phyloP scores from a whole-genome alignment of 495 filamentous ascomycete species.

The Neurospora discreta region DNA sequence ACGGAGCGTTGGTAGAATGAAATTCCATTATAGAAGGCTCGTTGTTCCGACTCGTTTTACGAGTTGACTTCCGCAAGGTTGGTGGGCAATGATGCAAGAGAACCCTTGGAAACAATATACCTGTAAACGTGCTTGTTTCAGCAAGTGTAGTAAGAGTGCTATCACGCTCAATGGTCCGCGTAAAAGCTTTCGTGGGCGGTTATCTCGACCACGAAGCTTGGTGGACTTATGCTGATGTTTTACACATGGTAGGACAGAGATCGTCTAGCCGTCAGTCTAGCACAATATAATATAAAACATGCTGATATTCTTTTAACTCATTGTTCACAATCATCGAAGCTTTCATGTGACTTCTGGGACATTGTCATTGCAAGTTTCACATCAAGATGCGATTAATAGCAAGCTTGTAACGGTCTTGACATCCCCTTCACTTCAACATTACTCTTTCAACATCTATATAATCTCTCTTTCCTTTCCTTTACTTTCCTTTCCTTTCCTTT shows the following conservation, averaged over 20 bases:
- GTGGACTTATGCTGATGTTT: neutral
- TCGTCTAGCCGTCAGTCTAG: neutral
- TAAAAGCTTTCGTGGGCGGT: neutral
- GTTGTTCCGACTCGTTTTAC: constrained; percentile 34
- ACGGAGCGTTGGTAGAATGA: constrained; percentile 52
- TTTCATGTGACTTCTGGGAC: neutral
- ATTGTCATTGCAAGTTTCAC: neutral
- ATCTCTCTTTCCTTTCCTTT: no score
- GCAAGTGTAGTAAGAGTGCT: neutral
- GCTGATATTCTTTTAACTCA: neutral
- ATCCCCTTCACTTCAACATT: no score
- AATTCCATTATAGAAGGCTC: constrained; percentile 48
- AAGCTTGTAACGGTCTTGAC: no score
- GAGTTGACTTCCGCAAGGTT: constrained; percentile 32
- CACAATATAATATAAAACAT: neutral
- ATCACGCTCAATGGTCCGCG: neutral
- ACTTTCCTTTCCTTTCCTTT: no score
- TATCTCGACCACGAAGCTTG: neutral
- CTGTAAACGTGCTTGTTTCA: neutral
- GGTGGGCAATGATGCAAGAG: constrained; percentile 60
- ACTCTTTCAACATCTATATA: no score
- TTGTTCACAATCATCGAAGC: neutral
- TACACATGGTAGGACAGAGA: neutral
- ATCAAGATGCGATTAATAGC: no score
- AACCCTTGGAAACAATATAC: constrained; percentile 44